Evolutionary conservation across 2,329 filamentous ascomycete genomes (phyloP).

Genomic region (Eutypa lata): DNA sequence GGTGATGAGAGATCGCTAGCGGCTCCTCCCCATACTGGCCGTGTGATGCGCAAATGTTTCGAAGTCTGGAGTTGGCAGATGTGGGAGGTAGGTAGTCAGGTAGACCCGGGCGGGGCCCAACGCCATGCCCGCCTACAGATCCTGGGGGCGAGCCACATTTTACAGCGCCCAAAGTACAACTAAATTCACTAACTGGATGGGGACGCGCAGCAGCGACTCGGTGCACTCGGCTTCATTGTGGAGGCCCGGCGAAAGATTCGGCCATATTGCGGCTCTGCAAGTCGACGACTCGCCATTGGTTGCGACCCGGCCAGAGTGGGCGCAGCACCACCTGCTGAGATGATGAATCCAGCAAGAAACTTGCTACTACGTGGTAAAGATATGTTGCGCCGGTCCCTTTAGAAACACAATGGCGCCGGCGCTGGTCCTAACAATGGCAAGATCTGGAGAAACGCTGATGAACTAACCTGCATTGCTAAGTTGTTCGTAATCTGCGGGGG

Average conservation of each 20-base stretch:
- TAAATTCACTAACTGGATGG: background rate
- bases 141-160: background rate
- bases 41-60: background rate
- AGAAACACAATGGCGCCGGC: no score
- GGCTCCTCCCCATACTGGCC: background rate
- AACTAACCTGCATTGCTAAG: no score
- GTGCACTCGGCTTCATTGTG: conserved; percentile 22
- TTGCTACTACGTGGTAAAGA: no score
- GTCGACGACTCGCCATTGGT: background rate
- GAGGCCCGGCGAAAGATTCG: conserved; percentile 12
- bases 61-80: background rate
- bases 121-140: no score
- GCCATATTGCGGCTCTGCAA: conserved; percentile 7
- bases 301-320: no score
- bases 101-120: no score
- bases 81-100: background rate
- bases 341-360: no score
- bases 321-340: no score
- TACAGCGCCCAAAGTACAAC: background rate
- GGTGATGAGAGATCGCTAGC: background rate
- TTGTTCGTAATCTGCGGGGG: no score
- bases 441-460: no score
- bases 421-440: no score
- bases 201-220: conserved; percentile 9
- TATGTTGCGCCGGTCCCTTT: no score